phyloP scores from a whole-genome alignment of 345 rosid genomes.

The Pistacia integerrima region DNA sequence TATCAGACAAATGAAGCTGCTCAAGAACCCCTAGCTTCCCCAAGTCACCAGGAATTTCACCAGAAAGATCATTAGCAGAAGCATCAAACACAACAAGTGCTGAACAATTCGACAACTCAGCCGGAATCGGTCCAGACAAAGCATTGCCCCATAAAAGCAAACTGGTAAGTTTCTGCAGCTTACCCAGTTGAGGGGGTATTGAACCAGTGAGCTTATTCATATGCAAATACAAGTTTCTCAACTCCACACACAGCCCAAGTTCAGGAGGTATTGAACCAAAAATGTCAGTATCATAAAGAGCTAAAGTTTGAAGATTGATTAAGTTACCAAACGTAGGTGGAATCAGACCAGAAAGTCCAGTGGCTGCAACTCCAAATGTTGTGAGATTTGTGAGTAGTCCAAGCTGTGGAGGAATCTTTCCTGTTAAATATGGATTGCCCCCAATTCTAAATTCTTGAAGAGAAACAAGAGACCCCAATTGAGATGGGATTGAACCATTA shows the following conservation, averaged over 20 bases:
- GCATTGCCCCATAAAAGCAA: constrained; percentile 90
- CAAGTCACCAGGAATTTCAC: constrained; percentile 76
- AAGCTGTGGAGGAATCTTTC: constrained; percentile 74
- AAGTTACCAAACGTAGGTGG: constrained; percentile 84
- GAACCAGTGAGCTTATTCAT: constrained; percentile 94
- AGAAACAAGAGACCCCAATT: constrained; percentile 70
- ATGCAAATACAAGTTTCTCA: constrained; percentile 88
- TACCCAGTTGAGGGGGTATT: constrained; percentile 76
- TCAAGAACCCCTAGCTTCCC: constrained; percentile 77
- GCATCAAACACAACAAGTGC: constrained; percentile 90
- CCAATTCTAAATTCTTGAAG: constrained; percentile 85
- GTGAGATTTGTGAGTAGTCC: constrained; percentile 80
- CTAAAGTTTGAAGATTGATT: constrained; percentile 81
- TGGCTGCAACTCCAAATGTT: constrained; percentile 90
- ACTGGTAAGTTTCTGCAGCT: constrained; percentile 86
- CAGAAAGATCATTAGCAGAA: constrained; percentile 79
- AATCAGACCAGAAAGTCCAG: constrained; percentile 78
- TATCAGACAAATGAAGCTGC: constrained; percentile 97
- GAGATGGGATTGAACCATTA: constrained; percentile 84
- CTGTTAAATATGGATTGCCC: constrained; percentile 79
- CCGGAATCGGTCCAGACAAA: constrained; percentile 73
- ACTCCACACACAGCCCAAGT: constrained; percentile 72
- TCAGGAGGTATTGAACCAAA: constrained; percentile 80
- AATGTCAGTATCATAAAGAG: constrained; percentile 85
- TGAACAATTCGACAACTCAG: constrained; percentile 86